Evolutionary conservation across 225 moss, liverwort and hornwort species (phyloP), one percentile per base, ranked within the genome.

Genomic region (Polytrichum formosum): DNA sequence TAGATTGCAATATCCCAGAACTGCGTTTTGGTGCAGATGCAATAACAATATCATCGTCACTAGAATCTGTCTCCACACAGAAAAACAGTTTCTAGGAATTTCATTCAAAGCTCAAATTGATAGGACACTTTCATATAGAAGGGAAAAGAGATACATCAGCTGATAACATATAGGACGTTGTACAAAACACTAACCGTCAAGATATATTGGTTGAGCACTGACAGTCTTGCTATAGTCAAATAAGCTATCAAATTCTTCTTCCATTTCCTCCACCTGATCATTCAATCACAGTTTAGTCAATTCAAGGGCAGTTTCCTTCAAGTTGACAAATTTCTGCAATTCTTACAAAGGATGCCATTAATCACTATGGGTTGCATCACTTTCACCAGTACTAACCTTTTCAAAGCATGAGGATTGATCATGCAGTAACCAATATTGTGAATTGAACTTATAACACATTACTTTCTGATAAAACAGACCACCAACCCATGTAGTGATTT

Each of bases 191-290:
- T 64, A 13, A 91, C 89, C 91, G 64, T 91, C 87, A 35, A 76
- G 70, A 56, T 64, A 29, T 26, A 74, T 64, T 13, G 85, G 81
- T 33, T 75, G 76, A 71, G 75, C 67, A 66, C 75, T 75, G 63
- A 55, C 72, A 22, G 77, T 29, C 71, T 74, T 81, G 65, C 84
- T 75, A 37, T 93, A 93, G 65, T 75, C 83, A 65, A 91, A 93
- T 61, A 93, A 78, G 26, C 90, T 76, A 56, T 91, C 91, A 27
- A 91, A 75, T 68, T 70, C 87, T 55, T 76, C 75, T 37, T 68
- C 71, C 5, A 83, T 70, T 53, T 75, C 75, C 59, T 82, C 76
- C 72, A 80, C 35, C 90, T 85, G 63, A 59, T 70, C 69, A 67
- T 77, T 64, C 85, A 82, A 61, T 25, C 23, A 63, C 66, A 77